Evolutionary conservation across 768 basidiomycete species (phyloP).

Genomic region (Amanita rubescens): DNA sequence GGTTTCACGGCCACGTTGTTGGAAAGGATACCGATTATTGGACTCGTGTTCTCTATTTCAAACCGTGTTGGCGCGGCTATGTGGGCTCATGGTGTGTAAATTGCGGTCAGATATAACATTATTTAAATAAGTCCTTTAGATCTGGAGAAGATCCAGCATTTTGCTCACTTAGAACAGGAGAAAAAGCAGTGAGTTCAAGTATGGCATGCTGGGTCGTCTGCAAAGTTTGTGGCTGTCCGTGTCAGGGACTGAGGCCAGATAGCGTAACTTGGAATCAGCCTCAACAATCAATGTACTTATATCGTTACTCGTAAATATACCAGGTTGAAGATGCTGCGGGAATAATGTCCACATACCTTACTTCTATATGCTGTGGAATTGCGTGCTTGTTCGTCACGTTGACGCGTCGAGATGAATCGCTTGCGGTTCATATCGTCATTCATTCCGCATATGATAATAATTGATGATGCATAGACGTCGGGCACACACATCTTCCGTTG

Average conservation of each 20-base stretch:
- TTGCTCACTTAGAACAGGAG: constrained; percentile 17
- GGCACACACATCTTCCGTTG: too few relatives aligned
- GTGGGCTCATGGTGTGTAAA: constrained; percentile 73
- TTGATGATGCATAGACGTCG: too few relatives aligned
- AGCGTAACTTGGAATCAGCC: background rate
- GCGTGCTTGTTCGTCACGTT: too few relatives aligned
- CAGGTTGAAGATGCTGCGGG: too few relatives aligned
- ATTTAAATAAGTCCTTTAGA: constrained; percentile 28
- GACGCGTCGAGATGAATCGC: too few relatives aligned
- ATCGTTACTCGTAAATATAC: too few relatives aligned
- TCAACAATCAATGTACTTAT: background rate
- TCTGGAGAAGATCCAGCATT: constrained; percentile 53
- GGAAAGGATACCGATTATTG: constrained; percentile 65
- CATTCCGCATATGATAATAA: too few relatives aligned
- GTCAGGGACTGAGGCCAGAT: background rate
- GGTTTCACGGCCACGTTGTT: constrained; percentile 80
- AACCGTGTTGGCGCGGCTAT: constrained; percentile 90
- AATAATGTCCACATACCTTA: too few relatives aligned
- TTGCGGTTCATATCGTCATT: too few relatives aligned
- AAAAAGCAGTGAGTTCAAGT: background rate
- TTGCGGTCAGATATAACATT: background rate
- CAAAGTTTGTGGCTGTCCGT: background rate
- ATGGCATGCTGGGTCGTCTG: background rate
- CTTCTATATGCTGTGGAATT: too few relatives aligned
- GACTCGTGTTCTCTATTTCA: constrained; percentile 75